Conservation (phyloP, 495 filamentous ascomycete species). For the Trichocladium antarcticum region DNA sequence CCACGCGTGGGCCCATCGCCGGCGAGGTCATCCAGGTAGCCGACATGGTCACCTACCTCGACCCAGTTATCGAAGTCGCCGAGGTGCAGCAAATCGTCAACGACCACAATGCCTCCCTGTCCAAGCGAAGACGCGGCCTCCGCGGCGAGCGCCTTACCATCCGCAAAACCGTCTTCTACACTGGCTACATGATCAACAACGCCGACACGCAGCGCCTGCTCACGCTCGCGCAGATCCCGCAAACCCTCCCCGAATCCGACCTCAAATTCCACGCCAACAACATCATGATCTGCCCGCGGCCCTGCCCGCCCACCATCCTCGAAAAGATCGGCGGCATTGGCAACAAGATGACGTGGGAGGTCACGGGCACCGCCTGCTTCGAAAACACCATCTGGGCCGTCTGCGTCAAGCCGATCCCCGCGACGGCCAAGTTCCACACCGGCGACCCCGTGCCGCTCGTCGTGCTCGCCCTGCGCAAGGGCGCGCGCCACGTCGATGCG, state of each 20-base stretch:
- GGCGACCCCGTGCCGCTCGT: constrained; percentile 64
- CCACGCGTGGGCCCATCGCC: constrained; percentile 48
- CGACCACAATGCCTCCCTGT: constrained; percentile 55
- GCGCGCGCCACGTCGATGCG: constrained; percentile 67
- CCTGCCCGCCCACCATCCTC: constrained; percentile 54
- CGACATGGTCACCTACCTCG: constrained; percentile 62
- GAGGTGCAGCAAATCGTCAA: constrained; percentile 87
- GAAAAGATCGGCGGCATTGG: constrained; percentile 79
- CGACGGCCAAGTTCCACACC: constrained; percentile 53
- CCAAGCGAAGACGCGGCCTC: constrained; percentile 17
- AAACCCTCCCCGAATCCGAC: constrained; percentile 47
- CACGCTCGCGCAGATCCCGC: constrained; percentile 51
- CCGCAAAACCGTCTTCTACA: constrained; percentile 82
- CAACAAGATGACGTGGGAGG: constrained; percentile 68
- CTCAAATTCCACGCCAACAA: constrained; percentile 79
- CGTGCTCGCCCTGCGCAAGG: constrained; percentile 60
- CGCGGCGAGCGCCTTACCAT: constrained; percentile 48
- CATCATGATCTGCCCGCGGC: constrained; percentile 74
- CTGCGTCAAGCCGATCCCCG: constrained; percentile 58
- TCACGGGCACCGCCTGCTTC: constrained; percentile 59
- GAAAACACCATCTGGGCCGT: constrained; percentile 85
- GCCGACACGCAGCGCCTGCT: constrained; percentile 59
- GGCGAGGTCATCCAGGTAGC: constrained; percentile 82
- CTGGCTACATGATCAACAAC: constrained; percentile 75
- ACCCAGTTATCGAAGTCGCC: constrained; percentile 70